phyloP scores from a whole-genome alignment of 1,284 basidiomycete species.

The Peniophora sp. region DNA sequence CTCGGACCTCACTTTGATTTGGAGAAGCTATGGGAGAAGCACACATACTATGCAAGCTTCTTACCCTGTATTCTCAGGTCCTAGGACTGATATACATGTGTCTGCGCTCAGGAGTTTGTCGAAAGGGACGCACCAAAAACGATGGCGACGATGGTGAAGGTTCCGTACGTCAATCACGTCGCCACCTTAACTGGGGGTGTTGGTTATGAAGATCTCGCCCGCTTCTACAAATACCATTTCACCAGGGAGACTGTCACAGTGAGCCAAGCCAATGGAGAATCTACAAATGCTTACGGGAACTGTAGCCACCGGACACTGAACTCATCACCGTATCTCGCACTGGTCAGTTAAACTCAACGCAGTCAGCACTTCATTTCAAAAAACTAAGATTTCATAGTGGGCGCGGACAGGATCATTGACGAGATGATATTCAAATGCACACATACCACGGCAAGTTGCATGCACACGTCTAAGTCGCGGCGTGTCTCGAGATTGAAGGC shows the following conservation, averaged over 20 bases:
- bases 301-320: constrained; percentile 33
- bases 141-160: constrained; percentile 38
- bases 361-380: too few relatives aligned
- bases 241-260: constrained; percentile 22
- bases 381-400: constrained; percentile 20
- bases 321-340: constrained; percentile 36
- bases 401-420: constrained; percentile 36
- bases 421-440: constrained; percentile 40
- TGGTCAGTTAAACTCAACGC: constrained; percentile 15
- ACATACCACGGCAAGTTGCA: constrained; percentile 28
- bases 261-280: neutral
- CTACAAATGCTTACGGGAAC: constrained; percentile 16
- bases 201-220: constrained; percentile 29
- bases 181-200: constrained; percentile 39
- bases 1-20: constrained; percentile 36
- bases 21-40: constrained; percentile 36
- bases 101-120: constrained; percentile 28
- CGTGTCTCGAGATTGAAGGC: too few relatives aligned
- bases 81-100: neutral
- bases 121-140: constrained; percentile 35
- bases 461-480: too few relatives aligned
- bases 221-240: constrained; percentile 43
- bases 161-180: constrained; percentile 42
- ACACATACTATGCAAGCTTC: constrained; percentile 30
- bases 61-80: neutral